A percentile compares a stretch with the other conserved stretches of the same genome.
These are phyloP conservation scores for Edaphochlamys debaryana DNA, from an alignment of 139 green algal genomes.

Conservation along the genomic window DNA sequence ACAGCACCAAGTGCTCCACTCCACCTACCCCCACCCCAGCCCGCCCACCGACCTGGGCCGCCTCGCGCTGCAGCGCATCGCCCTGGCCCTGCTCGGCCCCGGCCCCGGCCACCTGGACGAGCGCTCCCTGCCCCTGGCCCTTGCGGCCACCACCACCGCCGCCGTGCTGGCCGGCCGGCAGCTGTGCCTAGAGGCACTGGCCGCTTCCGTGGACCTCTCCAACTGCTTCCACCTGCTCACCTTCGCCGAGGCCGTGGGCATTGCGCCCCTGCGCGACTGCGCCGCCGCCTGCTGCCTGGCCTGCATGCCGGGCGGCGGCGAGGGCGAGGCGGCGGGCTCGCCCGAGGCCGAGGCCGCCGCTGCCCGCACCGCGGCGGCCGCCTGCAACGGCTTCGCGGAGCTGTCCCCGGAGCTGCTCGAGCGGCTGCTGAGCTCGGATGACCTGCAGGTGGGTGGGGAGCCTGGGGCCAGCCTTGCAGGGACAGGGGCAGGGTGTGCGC, in stretches of 20 bases:
- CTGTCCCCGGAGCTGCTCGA: slow-evolving; percentile 3
- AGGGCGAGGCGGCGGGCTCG: too few relatives aligned
- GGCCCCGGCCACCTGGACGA: not conserved
- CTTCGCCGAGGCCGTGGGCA: not conserved
- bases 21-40: not conserved
- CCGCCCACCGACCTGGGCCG: not conserved
- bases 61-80: not conserved
- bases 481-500: too few relatives aligned
- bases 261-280: not conserved
- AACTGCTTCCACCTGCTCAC: slow-evolving; percentile 21
- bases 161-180: not conserved
- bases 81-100: not conserved
- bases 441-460: slow-evolving; percentile 25
- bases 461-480: too few relatives aligned
- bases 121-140: not conserved
- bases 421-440: slow-evolving; percentile 1
- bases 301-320: not conserved
- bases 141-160: not conserved
- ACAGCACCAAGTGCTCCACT: too few relatives aligned
- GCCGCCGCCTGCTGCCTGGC: not conserved
- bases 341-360: too few relatives aligned
- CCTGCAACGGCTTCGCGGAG: not conserved
- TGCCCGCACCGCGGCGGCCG: too few relatives aligned
- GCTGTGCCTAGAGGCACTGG: slow-evolving; percentile 4
- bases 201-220: not conserved